Base-by-base conservation (phyloP, 1,284 basidiomycete genomes). In the Chondrostereum purpureum region DNA sequence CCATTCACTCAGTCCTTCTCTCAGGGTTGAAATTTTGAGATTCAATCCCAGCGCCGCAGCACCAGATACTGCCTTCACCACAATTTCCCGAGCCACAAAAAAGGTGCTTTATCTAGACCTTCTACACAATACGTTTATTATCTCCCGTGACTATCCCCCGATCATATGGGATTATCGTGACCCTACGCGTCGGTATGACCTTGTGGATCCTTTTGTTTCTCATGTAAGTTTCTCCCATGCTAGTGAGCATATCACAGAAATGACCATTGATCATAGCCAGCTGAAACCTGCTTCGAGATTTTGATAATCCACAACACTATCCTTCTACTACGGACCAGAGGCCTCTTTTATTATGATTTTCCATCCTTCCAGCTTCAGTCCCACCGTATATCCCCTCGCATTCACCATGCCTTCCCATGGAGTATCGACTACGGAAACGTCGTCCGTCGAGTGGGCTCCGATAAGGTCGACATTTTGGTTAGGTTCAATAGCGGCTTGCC, bases 401-500 rank as follows among this genome's bases (percentile, higher is more conserved):
- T n/a, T 31, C 27, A n/a, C 27, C n/a, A 31, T n/a, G n/a, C 8
- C n/a, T 31, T 31, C 27, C 27, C 8, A 8, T 31, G 27, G 27
- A 31, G n/a, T 8, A 8, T 31, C 27, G 27, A 31, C n/a, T 8
- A 8, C 27, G 27, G 27, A 31, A 42, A 46, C 48, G 22, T 50
- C 51, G 23, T 53, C 52, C 41, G 18, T 37, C 23, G 49, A 37
- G 8, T 38, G 40, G 36, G 42, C 47, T 4, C 35, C 34, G 2
- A 46, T 44, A 60, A 69, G 0, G 67, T 83, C 48, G 72, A 72
- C 48, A 62, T 82, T 17, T 64, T 80, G 36, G 55, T 83, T 18
- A 77, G 83, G 11, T 83, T 78, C 54, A 72, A 72, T 11, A 78
- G 74, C 55, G 67, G 64, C 45, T 78, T 73, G 49, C 80, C 80